Conservation (phyloP, 768 basidiomycete genomes). For the Hydnum rufescens region DNA sequence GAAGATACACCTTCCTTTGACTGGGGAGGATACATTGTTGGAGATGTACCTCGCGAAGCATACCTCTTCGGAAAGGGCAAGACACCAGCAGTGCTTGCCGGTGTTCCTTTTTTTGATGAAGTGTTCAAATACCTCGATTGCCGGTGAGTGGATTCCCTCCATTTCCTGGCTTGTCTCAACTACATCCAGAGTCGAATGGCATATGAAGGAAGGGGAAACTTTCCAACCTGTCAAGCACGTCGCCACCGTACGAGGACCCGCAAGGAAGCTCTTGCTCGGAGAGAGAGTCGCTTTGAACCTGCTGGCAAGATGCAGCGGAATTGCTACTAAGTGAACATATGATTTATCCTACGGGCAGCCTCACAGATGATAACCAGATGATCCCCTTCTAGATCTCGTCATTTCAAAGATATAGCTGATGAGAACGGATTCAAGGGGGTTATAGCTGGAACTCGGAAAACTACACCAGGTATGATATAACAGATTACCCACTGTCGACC, state of each 20-base stretch:
- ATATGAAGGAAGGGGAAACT: conserved; percentile 62
- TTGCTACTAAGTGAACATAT: conserved; percentile 66
- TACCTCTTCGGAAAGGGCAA: conserved; percentile 81
- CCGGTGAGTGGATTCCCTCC: conserved; percentile 36
- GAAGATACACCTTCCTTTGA: conserved; percentile 96
- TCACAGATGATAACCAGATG: neutral
- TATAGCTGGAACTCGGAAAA: conserved; percentile 92
- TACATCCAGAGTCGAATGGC: conserved; percentile 70
- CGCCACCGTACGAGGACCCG: conserved; percentile 82
- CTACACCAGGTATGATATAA: conserved; percentile 56
- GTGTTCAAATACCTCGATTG: conserved; percentile 79
- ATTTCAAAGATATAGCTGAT: conserved; percentile 57
- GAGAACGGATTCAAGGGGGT: conserved; percentile 67
- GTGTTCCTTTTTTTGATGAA: conserved; percentile 88
- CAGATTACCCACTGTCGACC: neutral
- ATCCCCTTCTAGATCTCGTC: conserved; percentile 42
- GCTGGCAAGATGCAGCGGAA: conserved; percentile 87
- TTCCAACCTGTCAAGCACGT: conserved; percentile 69
- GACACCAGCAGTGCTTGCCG: conserved; percentile 62
- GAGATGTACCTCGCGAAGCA: conserved; percentile 70
- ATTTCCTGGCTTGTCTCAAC: neutral
- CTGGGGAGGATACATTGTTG: conserved; percentile 91
- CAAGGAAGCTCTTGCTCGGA: conserved; percentile 69
- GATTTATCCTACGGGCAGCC: neutral
- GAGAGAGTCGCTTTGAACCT: conserved; percentile 88